A percentile compares a stretch with the other conserved stretches of the same genome.
phyloP scores from a whole-genome alignment of 2,329 filamentous ascomycete species.

The Emergomyces africanus region DNA sequence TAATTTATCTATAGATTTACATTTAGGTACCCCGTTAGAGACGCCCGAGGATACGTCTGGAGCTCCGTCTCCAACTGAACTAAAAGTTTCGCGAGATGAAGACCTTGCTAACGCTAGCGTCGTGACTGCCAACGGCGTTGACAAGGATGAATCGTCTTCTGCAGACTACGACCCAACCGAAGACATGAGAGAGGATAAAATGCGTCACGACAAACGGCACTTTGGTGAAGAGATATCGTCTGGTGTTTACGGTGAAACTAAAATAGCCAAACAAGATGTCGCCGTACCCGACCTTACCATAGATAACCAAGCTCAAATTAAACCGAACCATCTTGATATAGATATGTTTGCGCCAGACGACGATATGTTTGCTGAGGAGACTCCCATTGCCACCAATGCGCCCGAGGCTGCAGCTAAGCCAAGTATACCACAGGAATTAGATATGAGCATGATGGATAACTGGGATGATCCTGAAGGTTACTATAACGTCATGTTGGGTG shows the following conservation, averaged over 20 bases:
- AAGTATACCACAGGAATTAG: constrained; percentile 43
- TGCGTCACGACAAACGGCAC: constrained; percentile 53
- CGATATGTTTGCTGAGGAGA: constrained; percentile 80
- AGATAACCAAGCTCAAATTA: constrained; percentile 26
- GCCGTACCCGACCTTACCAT: constrained; percentile 30
- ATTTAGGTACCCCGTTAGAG: constrained; percentile 32
- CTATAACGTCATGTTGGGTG: constrained; percentile 87
- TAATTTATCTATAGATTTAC: constrained; percentile 19
- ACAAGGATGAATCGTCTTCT: constrained; percentile 70
- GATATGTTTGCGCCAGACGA: constrained; percentile 44
- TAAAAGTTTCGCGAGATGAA: constrained; percentile 54
- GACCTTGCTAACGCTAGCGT: constrained; percentile 47
- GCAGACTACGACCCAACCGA: constrained; percentile 83
- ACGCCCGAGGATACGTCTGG: constrained; percentile 35
- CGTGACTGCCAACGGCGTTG: constrained; percentile 28
- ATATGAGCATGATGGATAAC: constrained; percentile 73
- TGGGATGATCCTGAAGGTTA: constrained; percentile 92
- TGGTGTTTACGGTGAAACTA: constrained; percentile 46
- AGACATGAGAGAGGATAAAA: constrained; percentile 76
- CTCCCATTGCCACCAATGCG: constrained; percentile 42
- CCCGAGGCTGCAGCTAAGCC: constrained; percentile 37
- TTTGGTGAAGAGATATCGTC: constrained; percentile 44
- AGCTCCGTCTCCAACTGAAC: constrained; percentile 44
- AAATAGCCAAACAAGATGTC: constrained; percentile 40
- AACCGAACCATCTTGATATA: constrained; percentile 48